phyloP scores from a whole-genome alignment of 768 basidiomycete genomes.

The Lactarius psammicola region DNA sequence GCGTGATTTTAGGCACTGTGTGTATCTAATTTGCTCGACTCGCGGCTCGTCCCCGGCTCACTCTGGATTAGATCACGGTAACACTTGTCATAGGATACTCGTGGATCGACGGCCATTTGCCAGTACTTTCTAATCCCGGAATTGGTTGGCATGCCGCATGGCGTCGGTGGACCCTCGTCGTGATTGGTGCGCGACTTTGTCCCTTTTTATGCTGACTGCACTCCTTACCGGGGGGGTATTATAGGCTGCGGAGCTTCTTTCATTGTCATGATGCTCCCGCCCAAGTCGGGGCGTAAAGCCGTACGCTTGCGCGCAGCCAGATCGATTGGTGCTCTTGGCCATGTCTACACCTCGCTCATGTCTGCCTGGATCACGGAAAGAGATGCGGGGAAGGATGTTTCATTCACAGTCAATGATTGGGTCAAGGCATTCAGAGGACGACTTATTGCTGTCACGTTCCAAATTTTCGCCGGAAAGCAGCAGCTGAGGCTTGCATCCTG shows the following conservation, averaged over 20 bases:
- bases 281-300: conserved; percentile 48
- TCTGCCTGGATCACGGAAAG: conserved; percentile 41
- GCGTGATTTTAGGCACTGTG: conserved; percentile 41
- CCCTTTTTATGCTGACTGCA: background rate
- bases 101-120: conserved; percentile 54
- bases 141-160: conserved; percentile 53
- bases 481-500: conserved; percentile 43
- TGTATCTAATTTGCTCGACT: conserved; percentile 27
- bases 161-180: conserved; percentile 49
- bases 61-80: conserved; percentile 40
- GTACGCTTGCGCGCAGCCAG: conserved; percentile 46
- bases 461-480: conserved; percentile 37
- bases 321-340: conserved; percentile 41
- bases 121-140: conserved; percentile 48
- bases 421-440: conserved; percentile 33
- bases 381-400: conserved; percentile 18
- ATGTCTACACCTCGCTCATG: conserved; percentile 45
- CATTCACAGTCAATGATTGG: conserved; percentile 31
- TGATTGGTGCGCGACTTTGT: conserved; percentile 41
- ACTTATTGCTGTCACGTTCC: conserved; percentile 36
- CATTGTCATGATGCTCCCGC: conserved; percentile 55
- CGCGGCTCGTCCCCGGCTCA: background rate
- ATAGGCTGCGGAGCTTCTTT: conserved; percentile 50
- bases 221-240: background rate
- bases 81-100: conserved; percentile 53